A percentile compares a stretch with the other conserved stretches of the same genome.
phyloP scores from a whole-genome alignment of 768 basidiomycete genomes.

The Hygrophoropsis aurantiaca region DNA sequence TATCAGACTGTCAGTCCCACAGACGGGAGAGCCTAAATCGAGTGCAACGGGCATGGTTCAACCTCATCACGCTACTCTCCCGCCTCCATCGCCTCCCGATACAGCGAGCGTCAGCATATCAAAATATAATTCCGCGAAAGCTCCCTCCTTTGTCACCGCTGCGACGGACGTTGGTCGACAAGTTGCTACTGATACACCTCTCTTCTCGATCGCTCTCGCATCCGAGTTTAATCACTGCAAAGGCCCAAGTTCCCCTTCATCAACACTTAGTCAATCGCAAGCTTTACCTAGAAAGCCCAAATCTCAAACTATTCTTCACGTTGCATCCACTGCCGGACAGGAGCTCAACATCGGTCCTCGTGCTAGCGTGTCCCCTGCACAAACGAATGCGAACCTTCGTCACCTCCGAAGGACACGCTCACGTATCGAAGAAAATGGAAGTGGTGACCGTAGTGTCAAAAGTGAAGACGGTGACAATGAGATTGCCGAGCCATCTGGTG shows the following conservation, averaged over 20 bases:
- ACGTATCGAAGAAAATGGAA: constrained; percentile 23
- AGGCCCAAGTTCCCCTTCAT: neutral
- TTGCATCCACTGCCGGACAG: constrained; percentile 2
- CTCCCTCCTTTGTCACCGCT: constrained; percentile 8
- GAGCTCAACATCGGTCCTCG: constrained; percentile 23
- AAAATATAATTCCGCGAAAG: neutral
- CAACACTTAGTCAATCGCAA: neutral
- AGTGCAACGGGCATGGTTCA: neutral
- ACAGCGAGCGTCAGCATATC: neutral
- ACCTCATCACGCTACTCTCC: too few species aligned
- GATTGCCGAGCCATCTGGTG: constrained; percentile 22
- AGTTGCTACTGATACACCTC: constrained; percentile 3
- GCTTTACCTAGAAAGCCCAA: constrained; percentile 18
- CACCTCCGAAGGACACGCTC: constrained; percentile 26
- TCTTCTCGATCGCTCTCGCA: constrained; percentile 12
- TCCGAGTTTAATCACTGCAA: constrained; percentile 9
- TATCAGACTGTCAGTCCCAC: too few species aligned
- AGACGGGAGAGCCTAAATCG: too few species aligned
- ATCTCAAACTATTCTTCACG: constrained; percentile 21
- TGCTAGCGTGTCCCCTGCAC: constrained; percentile 19
- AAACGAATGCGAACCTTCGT: constrained; percentile 29
- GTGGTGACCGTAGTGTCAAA: constrained; percentile 28
- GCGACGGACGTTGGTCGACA: constrained; percentile 13
- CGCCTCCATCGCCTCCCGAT: neutral
- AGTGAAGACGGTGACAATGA: neutral